These are phyloP conservation scores for Asterionellopsis glacialis DNA, from an alignment of 108 stramenopile species.

Conservation along the genomic window DNA sequence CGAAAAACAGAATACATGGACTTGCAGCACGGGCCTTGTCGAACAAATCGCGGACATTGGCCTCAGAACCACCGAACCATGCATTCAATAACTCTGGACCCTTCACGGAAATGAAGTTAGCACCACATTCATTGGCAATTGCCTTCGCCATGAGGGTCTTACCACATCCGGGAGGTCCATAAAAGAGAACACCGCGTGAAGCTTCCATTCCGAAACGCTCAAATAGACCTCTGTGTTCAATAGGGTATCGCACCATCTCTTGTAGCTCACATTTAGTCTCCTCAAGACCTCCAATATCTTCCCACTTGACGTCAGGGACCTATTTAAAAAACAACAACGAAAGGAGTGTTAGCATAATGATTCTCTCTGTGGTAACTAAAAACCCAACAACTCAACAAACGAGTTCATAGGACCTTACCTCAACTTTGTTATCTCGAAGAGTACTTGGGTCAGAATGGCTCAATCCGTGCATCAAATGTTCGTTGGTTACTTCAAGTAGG, in stretches of 20 bases:
- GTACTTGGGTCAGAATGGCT: constrained; percentile 87
- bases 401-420: no score
- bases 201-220: constrained; percentile 96
- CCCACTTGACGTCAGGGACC: constrained; percentile 96
- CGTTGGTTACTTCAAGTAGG: constrained; percentile 74
- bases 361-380: no score
- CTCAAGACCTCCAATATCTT: constrained; percentile 98
- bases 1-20: constrained; percentile 99
- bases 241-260: constrained; percentile 98
- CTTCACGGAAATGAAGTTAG: constrained; percentile 99
- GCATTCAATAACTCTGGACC: constrained; percentile 98
- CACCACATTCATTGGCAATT: constrained; percentile 98
- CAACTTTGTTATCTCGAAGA: constrained; percentile 91
- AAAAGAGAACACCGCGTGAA: constrained; percentile 96
- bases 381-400: no score
- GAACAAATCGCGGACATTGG: constrained; percentile 98
- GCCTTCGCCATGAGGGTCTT: constrained; percentile 99
- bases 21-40: constrained; percentile 99
- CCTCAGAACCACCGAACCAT: constrained; percentile 99
- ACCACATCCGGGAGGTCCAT: constrained; percentile 99
- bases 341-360: no score
- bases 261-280: constrained; percentile 98
- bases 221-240: constrained; percentile 96
- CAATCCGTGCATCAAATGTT: constrained; percentile 91
- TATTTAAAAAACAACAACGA: no score